Percentiles rank a stretch among this genome's conserved stretches.
These are phyloP conservation scores for Geranium brycei DNA, from an alignment of 345 rosid species.

Conservation along the genomic window DNA sequence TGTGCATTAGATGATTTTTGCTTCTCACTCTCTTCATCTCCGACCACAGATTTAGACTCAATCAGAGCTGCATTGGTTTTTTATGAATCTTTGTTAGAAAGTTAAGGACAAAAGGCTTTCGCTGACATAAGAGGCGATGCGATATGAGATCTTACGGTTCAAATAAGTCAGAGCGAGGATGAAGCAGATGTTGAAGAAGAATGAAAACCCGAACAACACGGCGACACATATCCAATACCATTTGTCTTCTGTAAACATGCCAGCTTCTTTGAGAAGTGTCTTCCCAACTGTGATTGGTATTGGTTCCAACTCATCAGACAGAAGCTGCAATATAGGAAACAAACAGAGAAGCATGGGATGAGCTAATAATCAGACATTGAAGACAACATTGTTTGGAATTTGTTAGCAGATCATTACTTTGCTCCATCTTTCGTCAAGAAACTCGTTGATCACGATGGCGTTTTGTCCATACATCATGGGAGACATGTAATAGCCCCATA, in stretches of 20 bases:
- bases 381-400: too few relatives aligned
- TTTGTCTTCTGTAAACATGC: constrained; percentile 27
- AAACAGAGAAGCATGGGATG: too few relatives aligned
- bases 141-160: constrained; percentile 26
- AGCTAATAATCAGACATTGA: too few relatives aligned
- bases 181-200: constrained; percentile 33
- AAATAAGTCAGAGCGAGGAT: constrained; percentile 37
- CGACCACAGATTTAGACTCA: constrained; percentile 8
- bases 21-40: background rate
- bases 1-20: constrained; percentile 3
- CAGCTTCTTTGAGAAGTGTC: constrained; percentile 25
- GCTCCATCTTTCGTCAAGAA: constrained; percentile 14
- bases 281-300: constrained; percentile 12
- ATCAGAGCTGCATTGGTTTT: constrained; percentile 9
- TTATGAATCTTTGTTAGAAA: too few relatives aligned
- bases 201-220: constrained; percentile 25
- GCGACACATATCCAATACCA: constrained; percentile 70
- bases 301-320: too few relatives aligned
- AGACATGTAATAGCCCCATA: constrained; percentile 21
- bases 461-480: constrained; percentile 24
- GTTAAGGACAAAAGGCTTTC: too few relatives aligned
- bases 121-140: background rate
- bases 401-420: background rate
- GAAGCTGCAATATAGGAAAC: too few relatives aligned
- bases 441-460: constrained; percentile 22